Evolutionary conservation across 129 eudicot genomes (phyloP).

Genomic region (Pseudognaphalium luteoalbum): DNA sequence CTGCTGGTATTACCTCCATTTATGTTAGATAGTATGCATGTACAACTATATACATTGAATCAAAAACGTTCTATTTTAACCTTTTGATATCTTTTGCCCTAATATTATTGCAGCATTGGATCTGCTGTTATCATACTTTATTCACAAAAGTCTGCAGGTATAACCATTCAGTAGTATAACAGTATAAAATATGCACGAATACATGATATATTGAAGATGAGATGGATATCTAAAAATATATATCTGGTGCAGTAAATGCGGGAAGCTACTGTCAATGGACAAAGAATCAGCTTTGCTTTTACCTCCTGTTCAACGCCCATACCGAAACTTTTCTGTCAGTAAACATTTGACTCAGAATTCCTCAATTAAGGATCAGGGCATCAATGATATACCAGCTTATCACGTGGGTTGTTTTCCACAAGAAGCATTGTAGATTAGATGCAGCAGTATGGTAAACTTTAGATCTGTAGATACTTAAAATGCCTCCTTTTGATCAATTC

Average conservation of each 20-base stretch:
- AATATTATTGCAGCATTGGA: constrained; percentile 59
- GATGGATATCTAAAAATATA: neutral
- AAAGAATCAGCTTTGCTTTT: constrained; percentile 64
- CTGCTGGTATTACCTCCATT: constrained; percentile 49
- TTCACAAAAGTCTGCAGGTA: constrained; percentile 73
- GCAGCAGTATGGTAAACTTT: neutral
- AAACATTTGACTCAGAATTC: constrained; percentile 29
- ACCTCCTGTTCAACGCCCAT: constrained; percentile 76
- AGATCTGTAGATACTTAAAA: constrained; percentile 22
- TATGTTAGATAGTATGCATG: neutral
- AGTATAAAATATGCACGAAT: constrained; percentile 1
- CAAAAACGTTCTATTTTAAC: neutral
- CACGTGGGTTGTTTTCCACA: constrained; percentile 70
- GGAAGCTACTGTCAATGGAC: constrained; percentile 67
- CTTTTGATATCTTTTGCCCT: neutral
- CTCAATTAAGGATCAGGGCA: constrained; percentile 35
- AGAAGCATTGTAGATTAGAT: constrained; percentile 37
- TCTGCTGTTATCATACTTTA: constrained; percentile 63
- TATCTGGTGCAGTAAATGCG: constrained; percentile 65
- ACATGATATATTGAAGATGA: neutral
- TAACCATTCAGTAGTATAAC: constrained; percentile 5
- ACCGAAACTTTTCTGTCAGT: constrained; percentile 36
- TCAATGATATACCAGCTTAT: constrained; percentile 42
- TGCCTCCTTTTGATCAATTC: neutral
- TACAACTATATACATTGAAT: neutral